Evolutionary conservation across 2,329 filamentous ascomycete genomes (phyloP).

Genomic region (Venturia oleaginea): DNA sequence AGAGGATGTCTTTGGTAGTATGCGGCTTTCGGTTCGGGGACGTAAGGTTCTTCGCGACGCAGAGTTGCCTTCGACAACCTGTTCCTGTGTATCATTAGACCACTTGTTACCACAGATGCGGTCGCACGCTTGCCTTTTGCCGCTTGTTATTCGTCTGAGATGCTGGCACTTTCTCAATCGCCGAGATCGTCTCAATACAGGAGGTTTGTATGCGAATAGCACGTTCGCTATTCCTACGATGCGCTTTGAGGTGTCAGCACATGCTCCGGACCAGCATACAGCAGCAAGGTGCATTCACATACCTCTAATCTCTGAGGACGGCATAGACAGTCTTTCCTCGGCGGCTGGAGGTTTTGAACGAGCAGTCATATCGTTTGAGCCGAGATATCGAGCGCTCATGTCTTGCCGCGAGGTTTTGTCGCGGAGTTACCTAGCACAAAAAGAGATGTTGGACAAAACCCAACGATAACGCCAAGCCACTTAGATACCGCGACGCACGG

Average conservation of each 20-base stretch:
- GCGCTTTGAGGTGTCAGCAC: slow-evolving; percentile 16
- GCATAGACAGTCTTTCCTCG: slow-evolving; percentile 14
- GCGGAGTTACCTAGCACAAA: slow-evolving; percentile 17
- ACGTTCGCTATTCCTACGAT: slow-evolving; percentile 12
- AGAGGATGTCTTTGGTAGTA: slow-evolving; percentile 13
- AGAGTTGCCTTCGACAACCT: slow-evolving; percentile 9
- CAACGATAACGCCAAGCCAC: slow-evolving; percentile 17
- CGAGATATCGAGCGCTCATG: slow-evolving; percentile 16
- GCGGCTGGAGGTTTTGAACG: slow-evolving; percentile 16
- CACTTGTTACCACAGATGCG: slow-evolving; percentile 12
- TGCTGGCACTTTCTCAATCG: slow-evolving; percentile 13
- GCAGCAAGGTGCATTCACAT: slow-evolving; percentile 13
- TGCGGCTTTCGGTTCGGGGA: slow-evolving; percentile 13
- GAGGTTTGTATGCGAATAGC: slow-evolving; percentile 11
- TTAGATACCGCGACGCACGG: slow-evolving; percentile 14
- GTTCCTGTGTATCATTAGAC: slow-evolving; percentile 14
- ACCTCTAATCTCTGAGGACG: slow-evolving; percentile 12
- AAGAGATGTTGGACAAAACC: slow-evolving; percentile 14
- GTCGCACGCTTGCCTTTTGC: slow-evolving; percentile 14
- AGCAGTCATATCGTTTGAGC: slow-evolving; percentile 15
- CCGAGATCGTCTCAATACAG: slow-evolving; percentile 14
- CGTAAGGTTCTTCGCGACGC: slow-evolving; percentile 14
- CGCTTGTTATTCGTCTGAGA: slow-evolving; percentile 14
- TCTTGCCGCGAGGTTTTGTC: slow-evolving; percentile 16
- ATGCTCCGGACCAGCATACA: slow-evolving; percentile 8